A percentile compares a stretch with the other conserved stretches of the same genome.
These are phyloP conservation scores for Leishmania tarentolae DNA, from an alignment of 208 protist genomes.

Conservation along the genomic window DNA sequence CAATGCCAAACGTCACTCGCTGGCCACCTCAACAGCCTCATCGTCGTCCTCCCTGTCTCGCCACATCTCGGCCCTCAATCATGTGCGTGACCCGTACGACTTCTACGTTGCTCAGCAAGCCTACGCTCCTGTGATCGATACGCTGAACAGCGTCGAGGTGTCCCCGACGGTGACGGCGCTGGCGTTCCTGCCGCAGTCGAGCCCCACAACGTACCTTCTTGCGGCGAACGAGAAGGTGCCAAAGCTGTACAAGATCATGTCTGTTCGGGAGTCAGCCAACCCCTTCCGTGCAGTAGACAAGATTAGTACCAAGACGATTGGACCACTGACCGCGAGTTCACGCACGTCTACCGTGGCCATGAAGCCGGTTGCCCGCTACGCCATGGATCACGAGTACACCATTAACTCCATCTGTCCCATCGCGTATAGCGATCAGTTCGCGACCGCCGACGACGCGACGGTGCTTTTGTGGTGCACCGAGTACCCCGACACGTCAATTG, in stretches of 20 bases:
- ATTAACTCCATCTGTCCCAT: conserved; percentile 83
- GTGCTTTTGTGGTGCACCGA: conserved; percentile 90
- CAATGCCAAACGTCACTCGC: background rate
- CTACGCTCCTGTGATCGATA: conserved; percentile 87
- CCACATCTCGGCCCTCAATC: conserved; percentile 15
- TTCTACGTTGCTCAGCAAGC: conserved; percentile 68
- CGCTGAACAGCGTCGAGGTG: conserved; percentile 86
- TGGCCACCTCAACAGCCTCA: background rate
- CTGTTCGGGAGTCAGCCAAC: conserved; percentile 57
- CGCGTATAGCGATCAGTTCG: conserved; percentile 77
- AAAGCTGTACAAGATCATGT: conserved; percentile 85
- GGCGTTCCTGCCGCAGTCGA: conserved; percentile 70
- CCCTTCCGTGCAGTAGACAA: conserved; percentile 74
- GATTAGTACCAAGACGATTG: conserved; percentile 54
- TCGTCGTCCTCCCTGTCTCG: background rate
- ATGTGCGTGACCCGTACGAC: conserved; percentile 51
- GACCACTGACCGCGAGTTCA: conserved; percentile 46
- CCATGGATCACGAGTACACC: conserved; percentile 85
- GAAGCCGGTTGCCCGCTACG: conserved; percentile 75
- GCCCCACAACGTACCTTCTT: conserved; percentile 70
- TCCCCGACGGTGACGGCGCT: conserved; percentile 71
- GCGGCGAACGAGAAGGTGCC: conserved; percentile 87
- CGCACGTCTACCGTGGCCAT: conserved; percentile 55
- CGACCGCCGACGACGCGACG: conserved; percentile 80
- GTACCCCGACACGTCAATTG: conserved; percentile 84